Evolutionary conservation across 2,329 filamentous ascomycete species (phyloP), one percentile per base, ranked within the genome.

Genomic region (Thermoascus crustaceus): DNA sequence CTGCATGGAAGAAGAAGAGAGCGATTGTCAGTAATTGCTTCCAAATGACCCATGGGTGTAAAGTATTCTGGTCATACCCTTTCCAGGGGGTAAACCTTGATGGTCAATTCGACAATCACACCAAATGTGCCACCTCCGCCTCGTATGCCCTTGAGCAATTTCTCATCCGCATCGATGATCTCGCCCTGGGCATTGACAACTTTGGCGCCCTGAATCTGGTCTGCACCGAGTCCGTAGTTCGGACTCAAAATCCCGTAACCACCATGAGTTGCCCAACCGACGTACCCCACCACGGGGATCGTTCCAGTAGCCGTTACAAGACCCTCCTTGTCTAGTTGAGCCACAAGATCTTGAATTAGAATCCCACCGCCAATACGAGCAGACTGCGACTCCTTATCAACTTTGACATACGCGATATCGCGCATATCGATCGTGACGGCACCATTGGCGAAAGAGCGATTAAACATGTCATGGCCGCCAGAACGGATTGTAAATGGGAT

Each of bases 111-210:
- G 5, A 62, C 54, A 26, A 68, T 59, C 7, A 64, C 47, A 3
- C 61, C 64, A 16, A 67, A 57, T 7, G 50, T 50, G 3, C 63
- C 58, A 17, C 64, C 63, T 4, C 52, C 63, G 2, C 65, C 65
- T 1, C 63, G 50, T 11, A 68, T 58, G 1, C 55, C 62, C 26
- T 51, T 54, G 11, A 67, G 40, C 21, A 68, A 37, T 7, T 49
- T 48, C 9, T 58, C 53, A 25, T 60, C 54, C 1, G 64, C 64
- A 4, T 61, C 53, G 5, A 62, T 44, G 1, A 66, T 42, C 5
- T 55, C 39, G 3, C 63, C 66, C 4, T 55, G 35, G 2, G 52
- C 50, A 34, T 66, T 52, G 2, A 68, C 57, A 2, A 68, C 36
- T 25, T 52, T 61, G 3, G 64, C 63, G 1, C 50, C 54, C 6